Base-by-base conservation (phyloP, 2,329 filamentous ascomycete species). In the Chaetomiaceae sp. region DNA sequence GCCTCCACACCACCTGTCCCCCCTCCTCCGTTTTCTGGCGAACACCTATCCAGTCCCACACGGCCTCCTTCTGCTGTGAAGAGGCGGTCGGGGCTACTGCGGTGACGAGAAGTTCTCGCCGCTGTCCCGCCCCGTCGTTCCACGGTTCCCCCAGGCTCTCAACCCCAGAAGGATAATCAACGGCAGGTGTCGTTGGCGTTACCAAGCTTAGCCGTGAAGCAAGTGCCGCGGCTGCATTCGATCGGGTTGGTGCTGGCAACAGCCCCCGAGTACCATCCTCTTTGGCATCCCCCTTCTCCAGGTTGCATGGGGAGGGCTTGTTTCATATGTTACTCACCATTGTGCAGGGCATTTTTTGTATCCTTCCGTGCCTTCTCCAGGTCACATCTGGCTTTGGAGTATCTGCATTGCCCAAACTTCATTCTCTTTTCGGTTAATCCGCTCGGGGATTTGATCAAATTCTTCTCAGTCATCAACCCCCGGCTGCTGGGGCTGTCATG, bases 281-380 rank as follows among this genome's bases (percentile, higher is more conserved):
- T 64, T 65, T 64, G 66, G 66, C 62, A 68, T 70, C 66, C 65
- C 27, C 66, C 58, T 63, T 62, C 66, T 64, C 66, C 69, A 66
- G 62, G n/a, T 64, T 65, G 68, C 68, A 71, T 70, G 67, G 68
- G 66, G 68, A 63, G 63, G 62, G 63, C 37, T 65, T 65, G 71
- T 74, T 73, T 74, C 72, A 73, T 61, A 64, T 68, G 68, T 62
- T 64, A 61, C 63, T 66, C 63, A 68, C 63, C 65, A 63, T 68
- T 64, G 57, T 63, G 66, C 56, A 63, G 63, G 55, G 59, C 63
- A 65, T 70, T 69, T 69, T 66, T 69, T 66, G 64, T 63, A 65
- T 66, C 58, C 62, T 68, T 69, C 67, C 63, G 68, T 68, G 65
- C 65, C 58, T 68, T 67, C 68, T 70, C 64, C 60, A 65, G 61